These are phyloP conservation scores for Pachysolen tannophilus DNA, from an alignment of 805 yeast genomes.

Conservation along the genomic window DNA sequence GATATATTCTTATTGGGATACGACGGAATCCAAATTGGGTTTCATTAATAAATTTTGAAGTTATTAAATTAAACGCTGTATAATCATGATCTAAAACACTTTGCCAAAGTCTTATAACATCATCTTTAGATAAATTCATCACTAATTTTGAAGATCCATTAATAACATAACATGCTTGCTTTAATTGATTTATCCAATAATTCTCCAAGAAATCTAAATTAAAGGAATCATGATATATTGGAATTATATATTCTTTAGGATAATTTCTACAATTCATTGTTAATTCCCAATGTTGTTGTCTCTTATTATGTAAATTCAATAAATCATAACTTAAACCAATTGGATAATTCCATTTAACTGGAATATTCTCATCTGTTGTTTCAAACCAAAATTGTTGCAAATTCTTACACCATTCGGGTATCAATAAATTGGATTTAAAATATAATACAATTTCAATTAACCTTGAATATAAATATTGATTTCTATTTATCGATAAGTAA, in stretches of 20 bases:
- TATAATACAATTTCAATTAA: slow-evolving; percentile 28
- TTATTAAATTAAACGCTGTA: slow-evolving; percentile 13
- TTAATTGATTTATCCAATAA: slow-evolving; percentile 69
- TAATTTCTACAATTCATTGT: slow-evolving; percentile 31
- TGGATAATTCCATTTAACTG: slow-evolving; percentile 74
- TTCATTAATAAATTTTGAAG: slow-evolving; percentile 19
- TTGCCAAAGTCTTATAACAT: slow-evolving; percentile 51
- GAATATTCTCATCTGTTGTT: slow-evolving; percentile 38
- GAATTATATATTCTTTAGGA: slow-evolving; percentile 38
- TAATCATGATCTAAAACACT: slow-evolving; percentile 27
- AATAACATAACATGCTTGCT: slow-evolving; percentile 71
- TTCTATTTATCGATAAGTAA: slow-evolving; percentile 26
- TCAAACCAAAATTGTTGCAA: slow-evolving; percentile 54
- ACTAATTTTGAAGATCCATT: slow-evolving; percentile 74
- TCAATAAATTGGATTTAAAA: slow-evolving; percentile 24
- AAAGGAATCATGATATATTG: slow-evolving; percentile 17
- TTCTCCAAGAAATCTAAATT: slow-evolving; percentile 26
- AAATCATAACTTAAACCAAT: slow-evolving; percentile 60
- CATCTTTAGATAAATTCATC: slow-evolving; percentile 65
- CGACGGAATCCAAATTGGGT: slow-evolving; percentile 23
- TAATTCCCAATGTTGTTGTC: slow-evolving; percentile 34
- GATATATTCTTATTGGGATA: slow-evolving; percentile 42
- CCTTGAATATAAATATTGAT: slow-evolving; percentile 43
- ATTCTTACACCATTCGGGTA: slow-evolving; percentile 12
- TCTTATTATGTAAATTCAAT: slow-evolving; percentile 14